A percentile compares a stretch with the other conserved stretches of the same genome.
phyloP scores from a whole-genome alignment of 441 rosid genomes.

The Adansonia gregorii region DNA sequence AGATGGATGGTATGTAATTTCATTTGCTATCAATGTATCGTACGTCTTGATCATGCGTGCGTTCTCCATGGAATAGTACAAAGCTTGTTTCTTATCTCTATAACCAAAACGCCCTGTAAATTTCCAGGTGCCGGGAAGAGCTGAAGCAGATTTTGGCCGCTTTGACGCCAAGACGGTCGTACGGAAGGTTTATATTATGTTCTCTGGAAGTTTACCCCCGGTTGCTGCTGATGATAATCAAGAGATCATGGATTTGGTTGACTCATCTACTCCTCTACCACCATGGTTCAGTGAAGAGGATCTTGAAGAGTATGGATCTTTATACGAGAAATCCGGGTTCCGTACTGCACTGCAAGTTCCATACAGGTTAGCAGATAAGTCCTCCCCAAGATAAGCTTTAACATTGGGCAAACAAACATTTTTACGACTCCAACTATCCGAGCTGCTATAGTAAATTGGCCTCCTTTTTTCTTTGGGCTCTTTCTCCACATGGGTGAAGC shows the following conservation, averaged over 20 bases:
- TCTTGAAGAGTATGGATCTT: conserved; percentile 45
- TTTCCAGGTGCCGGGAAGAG: conserved; percentile 44
- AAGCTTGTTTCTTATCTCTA: neutral
- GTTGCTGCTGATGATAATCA: conserved; percentile 49
- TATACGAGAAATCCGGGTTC: conserved; percentile 57
- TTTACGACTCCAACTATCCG: neutral
- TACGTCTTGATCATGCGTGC: too few species aligned
- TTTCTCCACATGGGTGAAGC: neutral
- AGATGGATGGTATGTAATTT: conserved; percentile 43
- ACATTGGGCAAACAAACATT: neutral
- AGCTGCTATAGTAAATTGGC: neutral
- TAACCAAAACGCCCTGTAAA: neutral
- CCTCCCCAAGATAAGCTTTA: neutral
- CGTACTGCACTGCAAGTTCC: conserved; percentile 58
- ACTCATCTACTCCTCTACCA: conserved; percentile 52
- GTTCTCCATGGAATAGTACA: neutral
- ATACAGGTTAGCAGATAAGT: conserved; percentile 46
- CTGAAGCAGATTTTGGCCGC: conserved; percentile 65
- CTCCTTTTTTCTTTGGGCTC: too few species aligned
- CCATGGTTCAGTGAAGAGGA: conserved; percentile 58
- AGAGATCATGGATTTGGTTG: conserved; percentile 65
- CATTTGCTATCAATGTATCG: neutral
- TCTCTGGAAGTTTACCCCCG: conserved; percentile 50
- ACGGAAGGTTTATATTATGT: conserved; percentile 47
- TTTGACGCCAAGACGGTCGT: conserved; percentile 56